Evolutionary conservation across 1,284 basidiomycete species (phyloP).

Genomic region (Porogramme epimiltina): DNA sequence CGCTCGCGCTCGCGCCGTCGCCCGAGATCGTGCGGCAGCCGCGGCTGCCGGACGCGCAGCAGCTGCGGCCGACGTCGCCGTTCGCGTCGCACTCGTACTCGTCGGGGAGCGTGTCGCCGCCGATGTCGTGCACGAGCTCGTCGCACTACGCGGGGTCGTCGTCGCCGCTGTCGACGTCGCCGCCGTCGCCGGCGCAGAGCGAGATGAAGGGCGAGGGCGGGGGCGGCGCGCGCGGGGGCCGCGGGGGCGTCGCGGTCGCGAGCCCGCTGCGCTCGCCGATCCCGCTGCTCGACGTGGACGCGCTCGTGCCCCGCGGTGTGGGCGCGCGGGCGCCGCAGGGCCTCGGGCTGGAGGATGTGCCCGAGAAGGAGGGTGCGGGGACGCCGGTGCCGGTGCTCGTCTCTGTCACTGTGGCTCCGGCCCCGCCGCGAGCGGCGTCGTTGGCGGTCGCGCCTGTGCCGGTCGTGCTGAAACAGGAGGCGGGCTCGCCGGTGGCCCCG

Average conservation of each 20-base stretch:
- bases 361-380: background rate
- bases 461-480: background rate
- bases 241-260: background rate
- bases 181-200: slow-evolving; percentile 33
- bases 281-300: slow-evolving; percentile 7
- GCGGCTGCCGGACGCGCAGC: background rate
- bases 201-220: slow-evolving; percentile 7
- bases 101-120: slow-evolving; percentile 36
- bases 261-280: slow-evolving; percentile 15
- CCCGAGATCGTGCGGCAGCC: no score
- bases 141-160: slow-evolving; percentile 36
- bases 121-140: slow-evolving; percentile 34
- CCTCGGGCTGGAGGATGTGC: background rate
- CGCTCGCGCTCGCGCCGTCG: background rate
- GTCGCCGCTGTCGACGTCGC: slow-evolving; percentile 36
- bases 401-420: background rate
- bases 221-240: slow-evolving; percentile 2
- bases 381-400: slow-evolving; percentile 9
- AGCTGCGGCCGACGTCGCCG: slow-evolving; percentile 24
- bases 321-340: background rate
- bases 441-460: background rate
- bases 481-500: background rate
- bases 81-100: slow-evolving; percentile 33
- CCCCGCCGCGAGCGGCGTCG: background rate
- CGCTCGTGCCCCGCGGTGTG: background rate